Evolutionary conservation across 176 grass and related monocot species (phyloP).

Genomic region (Eleusine coracana): DNA sequence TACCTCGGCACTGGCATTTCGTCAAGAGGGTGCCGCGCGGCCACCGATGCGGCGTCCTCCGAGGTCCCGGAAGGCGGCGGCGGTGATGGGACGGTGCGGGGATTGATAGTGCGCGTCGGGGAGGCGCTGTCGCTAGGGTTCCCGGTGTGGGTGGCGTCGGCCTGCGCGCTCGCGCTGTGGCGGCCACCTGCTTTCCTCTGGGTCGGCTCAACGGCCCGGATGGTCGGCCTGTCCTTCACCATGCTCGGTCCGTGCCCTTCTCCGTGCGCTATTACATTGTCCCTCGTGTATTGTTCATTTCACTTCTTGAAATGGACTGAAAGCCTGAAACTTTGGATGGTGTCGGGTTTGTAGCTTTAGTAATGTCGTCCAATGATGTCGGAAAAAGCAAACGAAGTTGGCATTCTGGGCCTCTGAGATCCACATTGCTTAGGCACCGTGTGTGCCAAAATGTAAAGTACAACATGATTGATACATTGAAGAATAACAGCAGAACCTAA

Average conservation of each 20-base stretch:
- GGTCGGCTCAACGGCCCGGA: constrained; percentile 60
- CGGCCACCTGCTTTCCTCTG: constrained; percentile 69
- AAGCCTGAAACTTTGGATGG: neutral
- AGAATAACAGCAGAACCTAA: neutral
- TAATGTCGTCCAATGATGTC: neutral
- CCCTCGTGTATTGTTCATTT: neutral
- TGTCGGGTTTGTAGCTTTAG: neutral
- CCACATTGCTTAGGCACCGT: neutral
- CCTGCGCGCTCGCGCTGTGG: constrained; percentile 68
- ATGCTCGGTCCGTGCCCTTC: constrained; percentile 62
- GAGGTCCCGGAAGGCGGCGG: neutral
- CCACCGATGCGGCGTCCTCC: constrained; percentile 9
- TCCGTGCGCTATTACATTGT: neutral
- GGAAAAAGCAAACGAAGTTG: neutral
- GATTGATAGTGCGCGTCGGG: constrained; percentile 47
- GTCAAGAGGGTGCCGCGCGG: constrained; percentile 7
- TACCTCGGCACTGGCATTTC: constrained; percentile 19
- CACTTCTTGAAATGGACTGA: neutral
- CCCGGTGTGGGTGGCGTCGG: constrained; percentile 77
- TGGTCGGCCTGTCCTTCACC: constrained; percentile 71
- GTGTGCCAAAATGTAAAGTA: neutral
- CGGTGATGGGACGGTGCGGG: neutral
- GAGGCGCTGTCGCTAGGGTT: constrained; percentile 76
- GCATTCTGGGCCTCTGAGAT: neutral
- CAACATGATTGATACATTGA: neutral